These are phyloP conservation scores for Penicillium vulpinum DNA, from an alignment of 2,329 filamentous ascomycete genomes.

Conservation along the genomic window DNA sequence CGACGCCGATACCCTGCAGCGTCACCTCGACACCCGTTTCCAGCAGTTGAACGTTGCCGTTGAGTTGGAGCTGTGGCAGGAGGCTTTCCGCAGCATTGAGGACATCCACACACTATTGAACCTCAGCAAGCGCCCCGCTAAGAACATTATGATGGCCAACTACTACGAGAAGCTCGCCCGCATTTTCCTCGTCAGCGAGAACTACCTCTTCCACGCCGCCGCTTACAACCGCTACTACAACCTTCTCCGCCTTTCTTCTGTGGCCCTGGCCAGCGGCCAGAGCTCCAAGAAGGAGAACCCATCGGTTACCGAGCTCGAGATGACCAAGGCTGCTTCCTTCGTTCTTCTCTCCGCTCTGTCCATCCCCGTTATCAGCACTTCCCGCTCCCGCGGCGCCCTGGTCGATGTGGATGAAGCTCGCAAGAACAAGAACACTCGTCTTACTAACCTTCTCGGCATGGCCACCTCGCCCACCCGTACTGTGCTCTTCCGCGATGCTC, in stretches of 20 bases:
- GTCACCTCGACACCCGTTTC: constrained; percentile 96
- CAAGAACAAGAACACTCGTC: constrained; percentile 98
- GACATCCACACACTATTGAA: constrained; percentile 97
- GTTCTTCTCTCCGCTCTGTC: constrained; percentile 91
- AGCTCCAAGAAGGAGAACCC: constrained; percentile 94
- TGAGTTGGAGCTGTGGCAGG: constrained; percentile 97
- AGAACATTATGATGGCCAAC: constrained; percentile 99
- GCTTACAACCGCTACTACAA: constrained; percentile 98
- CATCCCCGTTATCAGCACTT: constrained; percentile 99
- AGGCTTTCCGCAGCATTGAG: constrained; percentile 98
- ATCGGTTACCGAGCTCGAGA: constrained; percentile 80
- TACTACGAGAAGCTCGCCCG: constrained; percentile 99
- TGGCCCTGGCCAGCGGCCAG: constrained; percentile 78
- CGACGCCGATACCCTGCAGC: constrained; percentile 94
- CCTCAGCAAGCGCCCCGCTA: constrained; percentile 95
- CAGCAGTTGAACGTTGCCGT: constrained; percentile 98
- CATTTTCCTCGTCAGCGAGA: constrained; percentile 98
- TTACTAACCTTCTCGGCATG: constrained; percentile 96
- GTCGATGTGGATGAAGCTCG: constrained; percentile 95
- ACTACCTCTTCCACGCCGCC: constrained; percentile 98
- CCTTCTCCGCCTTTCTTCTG: constrained; percentile 85
- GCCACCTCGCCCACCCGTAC: constrained; percentile 81
- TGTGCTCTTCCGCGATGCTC: constrained; percentile 90
- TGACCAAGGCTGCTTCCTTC: constrained; percentile 92
- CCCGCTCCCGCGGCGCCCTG: constrained; percentile 89